phyloP scores from a whole-genome alignment of 148 eudicot genomes.

The Cornus suecica region DNA sequence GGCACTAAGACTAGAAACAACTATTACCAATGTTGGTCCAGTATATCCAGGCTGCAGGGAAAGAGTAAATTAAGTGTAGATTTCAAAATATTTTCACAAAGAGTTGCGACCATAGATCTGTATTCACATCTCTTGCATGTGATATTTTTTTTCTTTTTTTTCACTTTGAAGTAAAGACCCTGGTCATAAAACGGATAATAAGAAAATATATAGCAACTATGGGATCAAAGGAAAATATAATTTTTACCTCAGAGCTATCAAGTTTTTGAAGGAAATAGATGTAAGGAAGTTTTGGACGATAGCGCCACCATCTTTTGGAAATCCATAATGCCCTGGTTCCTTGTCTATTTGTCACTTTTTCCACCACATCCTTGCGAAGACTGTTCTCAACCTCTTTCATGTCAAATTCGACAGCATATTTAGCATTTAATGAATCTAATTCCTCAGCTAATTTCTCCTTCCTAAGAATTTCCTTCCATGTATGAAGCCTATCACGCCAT shows the following conservation, averaged over 20 bases:
- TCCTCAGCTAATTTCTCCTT: conserved; percentile 75
- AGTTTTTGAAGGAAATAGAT: conserved; percentile 91
- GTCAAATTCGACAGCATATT: conserved; percentile 82
- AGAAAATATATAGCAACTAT: too few relatives aligned
- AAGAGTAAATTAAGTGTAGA: too few relatives aligned
- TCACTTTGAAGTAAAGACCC: too few relatives aligned
- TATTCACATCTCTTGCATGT: too few relatives aligned
- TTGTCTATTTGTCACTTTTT: conserved; percentile 47
- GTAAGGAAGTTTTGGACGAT: conserved; percentile 94
- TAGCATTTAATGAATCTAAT: conserved; percentile 55
- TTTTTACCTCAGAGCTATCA: conserved; percentile 73
- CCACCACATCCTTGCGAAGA: conserved; percentile 79
- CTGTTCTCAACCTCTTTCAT: conserved; percentile 93
- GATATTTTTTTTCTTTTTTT: too few relatives aligned
- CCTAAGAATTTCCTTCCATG: conserved; percentile 70
- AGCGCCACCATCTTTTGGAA: conserved; percentile 98
- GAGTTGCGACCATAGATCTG: too few relatives aligned
- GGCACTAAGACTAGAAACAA: background rate
- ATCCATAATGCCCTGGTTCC: conserved; percentile 87
- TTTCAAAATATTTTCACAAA: too few relatives aligned
- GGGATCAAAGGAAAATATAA: conserved; percentile 3
- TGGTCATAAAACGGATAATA: too few relatives aligned
- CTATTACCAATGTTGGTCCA: background rate
- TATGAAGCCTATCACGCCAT: conserved; percentile 87
- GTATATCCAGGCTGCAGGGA: too few relatives aligned